A percentile compares a stretch with the other conserved stretches of the same genome.
phyloP scores from a whole-genome alignment of 208 protist species.

The Porcisia hertigi region DNA sequence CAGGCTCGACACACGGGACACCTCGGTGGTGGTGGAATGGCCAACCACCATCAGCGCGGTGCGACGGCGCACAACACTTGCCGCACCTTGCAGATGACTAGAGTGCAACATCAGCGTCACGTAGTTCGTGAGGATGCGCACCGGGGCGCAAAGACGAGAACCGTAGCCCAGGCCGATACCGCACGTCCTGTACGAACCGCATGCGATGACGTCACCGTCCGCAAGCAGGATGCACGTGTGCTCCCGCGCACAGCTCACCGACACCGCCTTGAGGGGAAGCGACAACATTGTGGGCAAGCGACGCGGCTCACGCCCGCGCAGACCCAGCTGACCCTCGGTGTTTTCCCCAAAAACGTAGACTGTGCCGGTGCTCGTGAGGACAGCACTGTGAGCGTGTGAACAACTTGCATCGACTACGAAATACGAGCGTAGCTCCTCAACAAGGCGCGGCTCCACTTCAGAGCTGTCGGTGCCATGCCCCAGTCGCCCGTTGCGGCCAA shows the following conservation, averaged over 20 bases:
- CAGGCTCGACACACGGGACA: constrained; percentile 41
- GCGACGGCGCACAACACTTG: constrained; percentile 41
- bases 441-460: constrained; percentile 42
- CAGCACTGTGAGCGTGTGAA: constrained; percentile 57
- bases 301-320: constrained; percentile 27
- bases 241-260: constrained; percentile 53
- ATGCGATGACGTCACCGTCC: constrained; percentile 76
- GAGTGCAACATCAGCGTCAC: constrained; percentile 47
- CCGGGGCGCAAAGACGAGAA: constrained; percentile 30
- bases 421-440: constrained; percentile 43
- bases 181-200: constrained; percentile 44
- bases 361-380: constrained; percentile 54
- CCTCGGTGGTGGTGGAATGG: constrained; percentile 34
- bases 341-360: constrained; percentile 83
- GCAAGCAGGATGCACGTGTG: constrained; percentile 68
- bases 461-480: constrained; percentile 55
- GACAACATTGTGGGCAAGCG: constrained; percentile 33
- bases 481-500: constrained; percentile 52
- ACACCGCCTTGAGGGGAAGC: constrained; percentile 54
- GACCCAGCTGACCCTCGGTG: constrained; percentile 59
- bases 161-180: constrained; percentile 57
- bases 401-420: constrained; percentile 63
- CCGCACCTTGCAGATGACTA: constrained; percentile 43
- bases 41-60: constrained; percentile 43
- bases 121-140: constrained; percentile 58